Evolutionary conservation across 2,329 filamentous ascomycete species (phyloP), one percentile per base, ranked within the genome.

Genomic region (Colletotrichum gloeosporioides): DNA sequence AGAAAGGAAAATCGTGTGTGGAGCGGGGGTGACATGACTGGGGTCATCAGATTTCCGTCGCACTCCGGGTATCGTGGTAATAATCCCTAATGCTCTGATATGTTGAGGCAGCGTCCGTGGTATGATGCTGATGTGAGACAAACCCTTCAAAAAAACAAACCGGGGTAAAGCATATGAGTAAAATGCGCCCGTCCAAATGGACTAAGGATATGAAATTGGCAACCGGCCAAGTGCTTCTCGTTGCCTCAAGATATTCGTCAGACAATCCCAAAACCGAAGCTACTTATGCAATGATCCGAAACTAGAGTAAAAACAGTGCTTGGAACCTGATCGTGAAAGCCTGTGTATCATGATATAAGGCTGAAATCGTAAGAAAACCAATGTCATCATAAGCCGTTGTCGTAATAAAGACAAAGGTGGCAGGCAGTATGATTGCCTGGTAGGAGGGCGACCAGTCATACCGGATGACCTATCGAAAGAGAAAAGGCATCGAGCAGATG

Each of bases 1-100:
- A 59, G 66, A 25, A 66, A 57, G 62, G 57, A 76, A 77, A 63
- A 34, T 62, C 29, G 31, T 77, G 10, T 49, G 76, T 62, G 77
- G 77, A 77, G 76, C 73, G 77, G 75, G 55, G 72, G 72, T 77
- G 73, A 78, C 76, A 73, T 68, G 77, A 78, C 69, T 76, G 72
- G 69, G 72, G 59, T 73, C 69, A 71, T 71, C 75, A 76, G 69
- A 73, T 77, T 76, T 77, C 75, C 77, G 77, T 76, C 77, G 77
- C 76, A 77, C 77, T 78, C 77, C 77, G 77, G 77, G 77, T 78
- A 78, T 78, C 77, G 61, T 70, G 69, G 62, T 73, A 65, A 39
- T 69, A 75, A 63, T 76, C 76, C 77, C 77, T 76, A 71, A 77
- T 77, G 77, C 77, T 78, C 62, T 71, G 76, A 71, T 65, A 64